Evolutionary conservation across 2,329 filamentous ascomycete species (phyloP).

Genomic region (Rutstroemia sp.): DNA sequence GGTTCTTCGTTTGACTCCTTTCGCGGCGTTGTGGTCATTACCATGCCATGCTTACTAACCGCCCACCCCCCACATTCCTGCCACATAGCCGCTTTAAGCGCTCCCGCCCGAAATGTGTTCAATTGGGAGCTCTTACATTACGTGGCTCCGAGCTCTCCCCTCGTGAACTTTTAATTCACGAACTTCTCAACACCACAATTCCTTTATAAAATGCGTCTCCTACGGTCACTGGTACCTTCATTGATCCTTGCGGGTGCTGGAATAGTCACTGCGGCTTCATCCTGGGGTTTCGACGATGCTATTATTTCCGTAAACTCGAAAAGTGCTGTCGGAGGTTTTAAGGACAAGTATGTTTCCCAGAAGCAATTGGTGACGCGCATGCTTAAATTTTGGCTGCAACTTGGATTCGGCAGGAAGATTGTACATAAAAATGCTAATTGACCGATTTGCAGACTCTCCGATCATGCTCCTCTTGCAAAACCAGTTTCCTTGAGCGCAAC

Average conservation of each 20-base stretch:
- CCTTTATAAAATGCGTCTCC: constrained; percentile 33
- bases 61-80: neutral
- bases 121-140: constrained; percentile 8
- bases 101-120: constrained; percentile 7
- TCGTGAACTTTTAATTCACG: neutral
- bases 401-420: neutral
- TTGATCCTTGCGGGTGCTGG: constrained; percentile 35
- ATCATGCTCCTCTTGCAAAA: constrained; percentile 41
- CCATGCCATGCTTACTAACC: no score
- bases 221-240: constrained; percentile 35
- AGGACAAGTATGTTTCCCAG: constrained; percentile 53
- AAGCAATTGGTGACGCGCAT: neutral
- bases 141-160: constrained; percentile 8
- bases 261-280: constrained; percentile 36
- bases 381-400: neutral
- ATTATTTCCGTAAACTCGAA: constrained; percentile 58
- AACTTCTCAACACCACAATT: neutral
- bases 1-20: no score
- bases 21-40: no score
- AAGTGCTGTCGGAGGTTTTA: constrained; percentile 42
- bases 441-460: constrained; percentile 20
- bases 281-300: constrained; percentile 70
- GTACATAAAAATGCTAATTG: constrained; percentile 12
- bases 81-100: neutral
- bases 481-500: constrained; percentile 56